These are phyloP conservation scores for Capsella rubella DNA, from an alignment of 441 rosid species.

Conservation along the genomic window DNA sequence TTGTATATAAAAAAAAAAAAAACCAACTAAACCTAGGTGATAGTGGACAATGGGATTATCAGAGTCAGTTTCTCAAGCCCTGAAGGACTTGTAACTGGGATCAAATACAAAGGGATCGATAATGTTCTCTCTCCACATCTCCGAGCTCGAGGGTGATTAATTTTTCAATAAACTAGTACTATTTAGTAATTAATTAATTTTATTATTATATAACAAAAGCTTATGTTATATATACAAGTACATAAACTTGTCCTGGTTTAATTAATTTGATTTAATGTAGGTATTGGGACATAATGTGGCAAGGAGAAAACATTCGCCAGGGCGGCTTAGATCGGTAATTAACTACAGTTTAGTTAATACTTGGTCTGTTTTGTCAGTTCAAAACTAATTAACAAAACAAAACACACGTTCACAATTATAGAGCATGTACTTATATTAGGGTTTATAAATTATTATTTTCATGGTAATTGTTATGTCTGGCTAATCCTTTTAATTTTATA, in stretches of 20 bases:
- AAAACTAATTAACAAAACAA: background rate
- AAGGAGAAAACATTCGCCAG: constrained; percentile 24
- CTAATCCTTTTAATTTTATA: background rate
- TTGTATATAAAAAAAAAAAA: background rate
- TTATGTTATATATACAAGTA: background rate
- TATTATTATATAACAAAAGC: background rate
- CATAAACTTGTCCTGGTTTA: constrained; percentile 1
- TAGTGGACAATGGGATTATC: constrained; percentile 59
- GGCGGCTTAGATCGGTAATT: constrained; percentile 38
- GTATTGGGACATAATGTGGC: constrained; percentile 46
- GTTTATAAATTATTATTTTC: background rate
- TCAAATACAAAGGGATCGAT: constrained; percentile 66
- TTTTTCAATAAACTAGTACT: constrained; percentile 9
- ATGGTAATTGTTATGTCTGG: background rate
- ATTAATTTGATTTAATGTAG: constrained; percentile 27
- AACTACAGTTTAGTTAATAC: constrained; percentile 3
- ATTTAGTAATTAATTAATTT: background rate
- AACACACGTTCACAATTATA: constrained; percentile 21
- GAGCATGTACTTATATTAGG: constrained; percentile 13
- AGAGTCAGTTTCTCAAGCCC: constrained; percentile 62
- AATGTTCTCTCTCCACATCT: constrained; percentile 69
- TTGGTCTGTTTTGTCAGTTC: constrained; percentile 25
- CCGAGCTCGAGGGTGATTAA: constrained; percentile 37
- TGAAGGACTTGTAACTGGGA: constrained; percentile 50
- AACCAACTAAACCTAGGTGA: constrained; percentile 50